Evolutionary conservation across 108 stramenopile genomes (phyloP), one percentile per base, ranked within the genome.

Genomic region (Mediolabrus comicus): DNA sequence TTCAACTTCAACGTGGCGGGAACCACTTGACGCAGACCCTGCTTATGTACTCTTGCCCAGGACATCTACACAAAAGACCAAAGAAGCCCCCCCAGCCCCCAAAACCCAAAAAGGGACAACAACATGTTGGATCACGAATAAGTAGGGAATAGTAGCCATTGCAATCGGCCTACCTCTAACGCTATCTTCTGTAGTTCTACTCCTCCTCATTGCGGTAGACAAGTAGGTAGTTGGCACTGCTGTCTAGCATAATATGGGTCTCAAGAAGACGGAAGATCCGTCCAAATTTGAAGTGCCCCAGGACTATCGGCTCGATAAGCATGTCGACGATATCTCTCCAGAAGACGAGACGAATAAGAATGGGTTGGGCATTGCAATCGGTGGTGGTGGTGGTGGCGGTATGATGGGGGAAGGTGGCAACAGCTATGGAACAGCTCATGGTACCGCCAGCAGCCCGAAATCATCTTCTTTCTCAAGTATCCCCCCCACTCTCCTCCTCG

Each of bases 401-500:
- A 49, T 49, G 46, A 22, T 1, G 17, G n/a, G n/a, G n/a, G n/a
- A n/a, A n/a, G 46, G 19, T 24, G 46, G 9, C 22, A 24, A 7
- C 46, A 22, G 22, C 22, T 14, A n/a, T 16, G 46, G 3, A 9
- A 2, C 4, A 3, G 46, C 6, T 8, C 19, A 49, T 49, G 46
- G n/a, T n/a, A n/a, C 46, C 46, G 19, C 41, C 16, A 8, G 4
- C 46, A 49, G 46, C 46, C 26, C 53, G 2, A 14, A 32, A 6
- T 56, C 55, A 13, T 30, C 28, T 2, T 31, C 55, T 5, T 5
- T 56, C 55, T 30, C 14, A 2, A 56, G 55, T 31, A 71, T 72
- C 29, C 62, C 61, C 13, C 61, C 29, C 31, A 62, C 71, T 5
- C 62, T 72, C 30, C 26, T 72, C n/a, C 61, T 63, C 54, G 71